A percentile compares a stretch with the other conserved stretches of the same genome.
Evolutionary conservation across 2,329 filamentous ascomycete species (phyloP).

Genomic region (Alternaria brassicicola): DNA sequence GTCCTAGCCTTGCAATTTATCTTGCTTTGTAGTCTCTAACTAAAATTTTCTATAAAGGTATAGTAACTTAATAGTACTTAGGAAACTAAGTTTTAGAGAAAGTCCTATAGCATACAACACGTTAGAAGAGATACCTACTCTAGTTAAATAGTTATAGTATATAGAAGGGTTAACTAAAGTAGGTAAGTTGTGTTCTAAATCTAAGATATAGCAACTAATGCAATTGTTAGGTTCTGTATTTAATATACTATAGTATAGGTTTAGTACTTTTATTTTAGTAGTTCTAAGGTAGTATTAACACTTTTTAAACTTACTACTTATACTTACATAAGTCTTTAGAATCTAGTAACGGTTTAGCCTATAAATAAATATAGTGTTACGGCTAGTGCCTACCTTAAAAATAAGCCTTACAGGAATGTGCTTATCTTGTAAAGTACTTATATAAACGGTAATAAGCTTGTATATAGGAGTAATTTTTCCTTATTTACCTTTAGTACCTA

Average conservation of each 20-base stretch:
- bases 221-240: constrained; percentile 6
- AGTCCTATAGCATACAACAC: constrained; percentile 6
- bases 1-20: neutral
- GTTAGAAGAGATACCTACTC: neutral
- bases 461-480: neutral
- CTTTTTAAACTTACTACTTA: constrained; percentile 4
- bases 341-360: neutral
- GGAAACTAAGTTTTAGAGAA: constrained; percentile 9
- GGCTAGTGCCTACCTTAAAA: neutral
- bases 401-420: constrained; percentile 1
- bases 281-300: constrained; percentile 14
- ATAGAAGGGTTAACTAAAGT: constrained; percentile 5
- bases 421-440: constrained; percentile 6
- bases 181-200: constrained; percentile 18
- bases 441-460: neutral
- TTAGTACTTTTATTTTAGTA: constrained; percentile 5
- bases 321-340: neutral
- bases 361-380: constrained; percentile 9
- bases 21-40: constrained; percentile 10
- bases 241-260: constrained; percentile 13
- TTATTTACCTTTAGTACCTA: neutral
- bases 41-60: constrained; percentile 15
- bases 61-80: constrained; percentile 2
- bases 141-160: constrained; percentile 1
- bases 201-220: constrained; percentile 9